Percentiles rank a stretch among this genome's conserved stretches.
These are phyloP conservation scores for Microsporum canis DNA, from an alignment of 2,329 filamentous ascomycete genomes.

Conservation along the genomic window DNA sequence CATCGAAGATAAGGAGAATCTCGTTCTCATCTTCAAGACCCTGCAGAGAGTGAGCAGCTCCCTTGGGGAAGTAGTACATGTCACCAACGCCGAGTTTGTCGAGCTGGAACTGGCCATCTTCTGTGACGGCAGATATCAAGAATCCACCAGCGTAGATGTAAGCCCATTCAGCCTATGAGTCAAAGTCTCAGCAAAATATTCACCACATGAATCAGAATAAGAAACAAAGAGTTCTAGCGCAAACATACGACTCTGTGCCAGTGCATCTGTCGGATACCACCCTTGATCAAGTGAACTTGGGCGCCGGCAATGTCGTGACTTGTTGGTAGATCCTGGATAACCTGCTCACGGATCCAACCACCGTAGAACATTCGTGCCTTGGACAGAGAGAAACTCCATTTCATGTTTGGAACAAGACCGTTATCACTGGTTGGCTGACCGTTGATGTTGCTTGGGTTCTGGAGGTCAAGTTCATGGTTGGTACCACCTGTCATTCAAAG, in stretches of 20 bases:
- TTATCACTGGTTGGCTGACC: constrained; percentile 48
- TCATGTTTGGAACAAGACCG: constrained; percentile 55
- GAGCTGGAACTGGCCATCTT: constrained; percentile 46
- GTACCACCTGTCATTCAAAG: constrained; percentile 44
- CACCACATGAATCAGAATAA: not conserved
- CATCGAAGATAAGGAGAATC: constrained; percentile 55
- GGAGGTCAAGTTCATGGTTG: constrained; percentile 48
- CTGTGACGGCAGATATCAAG: constrained; percentile 50
- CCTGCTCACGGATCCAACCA: constrained; percentile 56
- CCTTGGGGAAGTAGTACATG: constrained; percentile 60
- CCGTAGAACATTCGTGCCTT: constrained; percentile 51
- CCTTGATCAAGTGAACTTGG: constrained; percentile 57
- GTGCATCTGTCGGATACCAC: constrained; percentile 54
- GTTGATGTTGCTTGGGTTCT: constrained; percentile 54
- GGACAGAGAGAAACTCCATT: constrained; percentile 59
- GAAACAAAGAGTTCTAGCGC: not conserved
- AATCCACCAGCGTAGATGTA: constrained; percentile 50
- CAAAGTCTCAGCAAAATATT: constrained; percentile 1
- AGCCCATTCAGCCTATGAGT: constrained; percentile 51
- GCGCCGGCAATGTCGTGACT: constrained; percentile 57
- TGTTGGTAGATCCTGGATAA: constrained; percentile 53
- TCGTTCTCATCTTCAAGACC: constrained; percentile 55
- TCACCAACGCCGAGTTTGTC: constrained; percentile 50
- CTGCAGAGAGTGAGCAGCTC: constrained; percentile 52
- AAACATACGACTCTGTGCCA: constrained; percentile 53